phyloP scores from a whole-genome alignment of 2,329 filamentous ascomycete species.

The Pseudodiploospora longispora region DNA sequence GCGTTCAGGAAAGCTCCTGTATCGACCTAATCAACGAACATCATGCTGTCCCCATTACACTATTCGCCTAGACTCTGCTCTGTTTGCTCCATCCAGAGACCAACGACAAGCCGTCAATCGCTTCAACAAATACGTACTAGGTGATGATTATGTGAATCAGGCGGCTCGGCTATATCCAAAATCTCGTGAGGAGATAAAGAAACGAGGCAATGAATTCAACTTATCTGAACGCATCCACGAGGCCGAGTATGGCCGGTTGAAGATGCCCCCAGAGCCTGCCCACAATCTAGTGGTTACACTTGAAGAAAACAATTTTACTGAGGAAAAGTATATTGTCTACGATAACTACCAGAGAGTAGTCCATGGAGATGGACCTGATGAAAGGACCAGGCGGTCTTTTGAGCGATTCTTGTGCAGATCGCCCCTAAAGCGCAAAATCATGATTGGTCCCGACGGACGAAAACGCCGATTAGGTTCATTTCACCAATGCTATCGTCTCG shows the following conservation, averaged over 20 bases:
- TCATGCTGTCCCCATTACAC: slow-evolving; percentile 93
- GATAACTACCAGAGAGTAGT: slow-evolving; percentile 68
- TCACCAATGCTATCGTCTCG: slow-evolving; percentile 74
- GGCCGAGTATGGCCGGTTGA: slow-evolving; percentile 48
- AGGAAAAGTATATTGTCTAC: slow-evolving; percentile 68
- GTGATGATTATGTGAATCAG: slow-evolving; percentile 58
- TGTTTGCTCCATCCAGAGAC: slow-evolving; percentile 59
- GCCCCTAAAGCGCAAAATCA: slow-evolving; percentile 45
- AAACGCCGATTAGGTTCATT: slow-evolving; percentile 59
- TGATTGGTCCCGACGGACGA: slow-evolving; percentile 38
- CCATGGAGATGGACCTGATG: slow-evolving; percentile 55
- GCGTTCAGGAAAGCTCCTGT: slow-evolving; percentile 62
- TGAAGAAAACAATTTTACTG: slow-evolving; percentile 61
- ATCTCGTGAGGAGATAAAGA: slow-evolving; percentile 56
- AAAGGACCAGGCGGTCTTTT: slow-evolving; percentile 57
- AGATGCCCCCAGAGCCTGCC: slow-evolving; percentile 53
- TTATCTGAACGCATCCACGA: slow-evolving; percentile 62
- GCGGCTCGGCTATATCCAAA: slow-evolving; percentile 57
- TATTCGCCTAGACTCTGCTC: slow-evolving; percentile 59
- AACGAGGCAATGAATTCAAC: slow-evolving; percentile 59
- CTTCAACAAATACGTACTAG: slow-evolving; percentile 65
- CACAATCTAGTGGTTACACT: slow-evolving; percentile 63
- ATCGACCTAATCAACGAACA: slow-evolving; percentile 67
- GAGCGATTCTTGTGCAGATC: slow-evolving; percentile 66
- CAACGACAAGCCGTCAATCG: slow-evolving; percentile 70